Conservation (phyloP, 2,329 filamentous ascomycete species). For the Hypoxylon sp. region DNA sequence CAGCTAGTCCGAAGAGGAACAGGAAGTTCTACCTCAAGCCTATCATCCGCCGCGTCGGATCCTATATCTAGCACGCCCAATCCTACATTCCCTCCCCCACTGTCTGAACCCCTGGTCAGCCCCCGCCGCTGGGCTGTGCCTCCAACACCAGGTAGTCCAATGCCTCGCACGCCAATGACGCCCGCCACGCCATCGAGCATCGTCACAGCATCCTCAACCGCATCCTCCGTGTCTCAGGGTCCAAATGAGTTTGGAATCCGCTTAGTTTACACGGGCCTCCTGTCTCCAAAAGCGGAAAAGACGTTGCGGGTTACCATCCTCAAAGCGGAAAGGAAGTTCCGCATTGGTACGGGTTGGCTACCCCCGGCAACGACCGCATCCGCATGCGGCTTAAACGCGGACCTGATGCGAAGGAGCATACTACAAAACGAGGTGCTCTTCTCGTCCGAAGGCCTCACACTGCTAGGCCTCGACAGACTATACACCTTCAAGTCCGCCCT, state of each 20-base stretch:
- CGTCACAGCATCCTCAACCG: conserved; percentile 52
- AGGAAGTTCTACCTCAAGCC: conserved; percentile 51
- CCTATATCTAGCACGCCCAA: conserved; percentile 30
- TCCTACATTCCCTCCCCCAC: conserved; percentile 44
- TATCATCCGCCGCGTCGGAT: conserved; percentile 48
- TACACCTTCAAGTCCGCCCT: conserved; percentile 75
- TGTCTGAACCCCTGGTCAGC: conserved; percentile 39
- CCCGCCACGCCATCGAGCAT: conserved; percentile 58
- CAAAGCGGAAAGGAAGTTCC: conserved; percentile 66
- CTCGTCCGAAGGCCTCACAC: conserved; percentile 68
- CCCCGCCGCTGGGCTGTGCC: conserved; percentile 50
- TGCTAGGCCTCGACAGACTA: conserved; percentile 71
- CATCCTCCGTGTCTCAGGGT: conserved; percentile 49
- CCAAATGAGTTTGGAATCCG: conserved; percentile 62
- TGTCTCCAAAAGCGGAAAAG: conserved; percentile 62
- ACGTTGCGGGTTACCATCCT: conserved; percentile 61
- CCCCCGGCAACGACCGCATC: conserved; percentile 59
- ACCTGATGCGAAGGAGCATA: conserved; percentile 68
- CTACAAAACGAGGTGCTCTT: conserved; percentile 72
- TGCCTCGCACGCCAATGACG: conserved; percentile 56
- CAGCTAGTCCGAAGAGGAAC: conserved; percentile 58
- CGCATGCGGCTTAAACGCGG: conserved; percentile 60
- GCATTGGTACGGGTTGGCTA: conserved; percentile 50
- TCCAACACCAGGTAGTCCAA: conserved; percentile 56
- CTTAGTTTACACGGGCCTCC: conserved; percentile 61